Evolutionary conservation across 202 grass and related monocot genomes (phyloP).

Genomic region (Carex sylvatica): DNA sequence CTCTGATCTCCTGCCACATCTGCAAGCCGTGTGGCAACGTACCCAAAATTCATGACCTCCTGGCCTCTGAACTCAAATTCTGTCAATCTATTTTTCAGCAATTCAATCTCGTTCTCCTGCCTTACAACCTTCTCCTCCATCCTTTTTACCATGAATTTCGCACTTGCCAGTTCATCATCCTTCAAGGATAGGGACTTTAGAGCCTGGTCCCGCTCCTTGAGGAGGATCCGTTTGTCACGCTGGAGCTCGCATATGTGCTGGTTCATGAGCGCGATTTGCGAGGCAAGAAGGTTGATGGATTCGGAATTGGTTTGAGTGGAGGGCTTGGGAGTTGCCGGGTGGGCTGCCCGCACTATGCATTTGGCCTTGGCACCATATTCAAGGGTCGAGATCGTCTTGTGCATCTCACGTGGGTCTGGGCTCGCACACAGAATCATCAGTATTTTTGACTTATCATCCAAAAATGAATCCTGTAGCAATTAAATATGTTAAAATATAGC

Average conservation of each 20-base stretch:
- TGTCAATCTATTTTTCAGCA: conserved; percentile 43
- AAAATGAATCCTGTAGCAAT: conserved; percentile 76
- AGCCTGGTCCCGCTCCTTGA: conserved; percentile 57
- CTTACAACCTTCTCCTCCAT: conserved; percentile 43
- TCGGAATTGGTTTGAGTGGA: conserved; percentile 43
- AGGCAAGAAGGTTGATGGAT: conserved; percentile 53
- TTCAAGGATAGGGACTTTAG: conserved; percentile 45
- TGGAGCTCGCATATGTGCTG: conserved; percentile 81
- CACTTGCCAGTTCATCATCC: conserved; percentile 57
- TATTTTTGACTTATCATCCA: conserved; percentile 94
- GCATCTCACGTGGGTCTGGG: conserved; percentile 80
- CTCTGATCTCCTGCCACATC: conserved; percentile 58
- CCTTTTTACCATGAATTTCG: conserved; percentile 38
- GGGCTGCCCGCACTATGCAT: conserved; percentile 75
- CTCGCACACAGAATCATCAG: conserved; percentile 96
- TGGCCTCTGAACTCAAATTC: conserved; percentile 51
- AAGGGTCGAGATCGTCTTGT: conserved; percentile 88
- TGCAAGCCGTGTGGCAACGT: conserved; percentile 26
- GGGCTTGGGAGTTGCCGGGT: conserved; percentile 54
- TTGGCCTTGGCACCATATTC: conserved; percentile 98
- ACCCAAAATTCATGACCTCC: conserved; percentile 34
- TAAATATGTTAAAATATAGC: conserved; percentile 3
- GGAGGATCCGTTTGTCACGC: conserved; percentile 56
- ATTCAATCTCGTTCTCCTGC: conserved; percentile 62
- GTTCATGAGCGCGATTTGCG: conserved; percentile 75